Conservation (phyloP, 176 grass and related monocot species). For the Triticum aestivum region DNA sequence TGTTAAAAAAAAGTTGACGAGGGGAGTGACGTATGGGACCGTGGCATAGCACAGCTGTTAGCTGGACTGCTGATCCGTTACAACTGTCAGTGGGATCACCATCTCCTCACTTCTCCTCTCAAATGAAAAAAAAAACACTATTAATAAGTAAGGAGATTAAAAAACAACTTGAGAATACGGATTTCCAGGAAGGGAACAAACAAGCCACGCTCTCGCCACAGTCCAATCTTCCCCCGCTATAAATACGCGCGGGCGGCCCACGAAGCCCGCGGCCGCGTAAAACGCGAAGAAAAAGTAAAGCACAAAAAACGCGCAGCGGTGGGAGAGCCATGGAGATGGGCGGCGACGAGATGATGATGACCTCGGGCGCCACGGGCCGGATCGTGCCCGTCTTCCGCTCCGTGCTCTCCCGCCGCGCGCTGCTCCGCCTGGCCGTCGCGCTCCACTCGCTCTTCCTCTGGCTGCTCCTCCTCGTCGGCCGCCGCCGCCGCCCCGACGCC, state of each 20-base stretch:
- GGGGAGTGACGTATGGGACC: not conserved
- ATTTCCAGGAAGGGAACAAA: slow-evolving; percentile 11
- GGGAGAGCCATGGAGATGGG: not conserved
- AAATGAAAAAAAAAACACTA: too few relatives aligned
- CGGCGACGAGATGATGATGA: slow-evolving; percentile 61
- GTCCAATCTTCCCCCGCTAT: not conserved
- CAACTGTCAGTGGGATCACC: not conserved
- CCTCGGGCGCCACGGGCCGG: slow-evolving; percentile 85
- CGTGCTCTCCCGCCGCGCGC: slow-evolving; percentile 55
- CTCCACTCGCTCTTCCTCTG: slow-evolving; percentile 71
- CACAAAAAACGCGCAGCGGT: not conserved
- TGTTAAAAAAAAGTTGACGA: too few relatives aligned
- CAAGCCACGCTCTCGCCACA: not conserved
- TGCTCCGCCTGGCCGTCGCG: slow-evolving; percentile 71
- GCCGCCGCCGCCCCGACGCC: slow-evolving; percentile 1
- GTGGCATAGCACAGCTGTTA: not conserved
- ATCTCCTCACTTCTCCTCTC: not conserved
- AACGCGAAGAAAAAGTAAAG: slow-evolving; percentile 15
- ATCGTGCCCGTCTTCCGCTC: slow-evolving; percentile 86
- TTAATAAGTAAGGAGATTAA: too few relatives aligned
- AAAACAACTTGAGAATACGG: not conserved
- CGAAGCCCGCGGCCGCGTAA: slow-evolving; percentile 13
- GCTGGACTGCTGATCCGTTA: not conserved
- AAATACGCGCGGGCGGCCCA: slow-evolving; percentile 24
- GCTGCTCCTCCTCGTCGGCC: slow-evolving; percentile 65